phyloP scores from a whole-genome alignment of 208 protist species.

The Trypanosoma lewisi region DNA sequence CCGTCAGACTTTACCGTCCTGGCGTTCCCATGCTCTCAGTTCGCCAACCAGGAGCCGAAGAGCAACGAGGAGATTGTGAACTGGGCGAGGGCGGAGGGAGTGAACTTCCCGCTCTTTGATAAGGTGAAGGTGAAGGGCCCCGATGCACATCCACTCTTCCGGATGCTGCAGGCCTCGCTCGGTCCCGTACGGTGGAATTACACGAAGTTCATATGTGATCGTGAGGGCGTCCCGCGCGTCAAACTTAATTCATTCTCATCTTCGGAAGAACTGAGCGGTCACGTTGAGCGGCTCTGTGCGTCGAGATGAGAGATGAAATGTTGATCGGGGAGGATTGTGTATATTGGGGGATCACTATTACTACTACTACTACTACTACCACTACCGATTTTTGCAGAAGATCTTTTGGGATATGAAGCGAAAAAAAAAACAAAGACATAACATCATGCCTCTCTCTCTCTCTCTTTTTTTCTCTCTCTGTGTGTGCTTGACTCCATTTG shows the following conservation, averaged over 20 bases:
- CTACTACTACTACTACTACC: too few relatives aligned
- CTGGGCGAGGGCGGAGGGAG: constrained; percentile 27
- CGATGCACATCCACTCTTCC: constrained; percentile 50
- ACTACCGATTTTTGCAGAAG: too few relatives aligned
- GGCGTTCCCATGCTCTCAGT: constrained; percentile 62
- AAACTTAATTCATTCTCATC: constrained; percentile 6
- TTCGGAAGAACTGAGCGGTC: background rate
- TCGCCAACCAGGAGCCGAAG: constrained; percentile 67
- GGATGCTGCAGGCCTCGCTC: constrained; percentile 45
- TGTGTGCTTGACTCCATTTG: too few relatives aligned
- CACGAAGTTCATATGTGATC: constrained; percentile 67
- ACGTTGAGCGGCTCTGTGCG: background rate
- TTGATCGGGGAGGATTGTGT: too few relatives aligned
- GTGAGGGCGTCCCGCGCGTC: constrained; percentile 35
- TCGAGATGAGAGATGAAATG: constrained; percentile 70
- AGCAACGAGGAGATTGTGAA: constrained; percentile 32
- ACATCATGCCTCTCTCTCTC: too few relatives aligned
- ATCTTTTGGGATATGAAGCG: too few relatives aligned
- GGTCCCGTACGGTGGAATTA: constrained; percentile 67
- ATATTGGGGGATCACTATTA: too few relatives aligned
- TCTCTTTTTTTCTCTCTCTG: too few relatives aligned
- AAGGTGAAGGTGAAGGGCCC: constrained; percentile 51
- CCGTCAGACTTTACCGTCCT: constrained; percentile 42
- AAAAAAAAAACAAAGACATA: too few relatives aligned
- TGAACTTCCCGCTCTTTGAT: constrained; percentile 64